Evolutionary conservation across 2,329 filamentous ascomycete genomes (phyloP).

Genomic region (Fonsecaea pedrosoi): DNA sequence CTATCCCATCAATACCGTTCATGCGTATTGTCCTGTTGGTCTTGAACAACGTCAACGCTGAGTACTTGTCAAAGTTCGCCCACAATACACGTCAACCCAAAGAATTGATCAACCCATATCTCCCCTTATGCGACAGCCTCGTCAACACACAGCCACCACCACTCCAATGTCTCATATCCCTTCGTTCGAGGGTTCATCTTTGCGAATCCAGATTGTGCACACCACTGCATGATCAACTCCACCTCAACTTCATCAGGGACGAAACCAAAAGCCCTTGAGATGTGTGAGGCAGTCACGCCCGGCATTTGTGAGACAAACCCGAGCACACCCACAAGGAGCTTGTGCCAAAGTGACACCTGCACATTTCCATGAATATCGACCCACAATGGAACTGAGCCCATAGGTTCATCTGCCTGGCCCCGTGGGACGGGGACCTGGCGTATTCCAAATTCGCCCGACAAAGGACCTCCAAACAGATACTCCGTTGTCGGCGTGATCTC

Average conservation of each 20-base stretch:
- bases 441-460: slow-evolving; percentile 33
- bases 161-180: slow-evolving; percentile 47
- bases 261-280: slow-evolving; percentile 41
- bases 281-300: slow-evolving; percentile 46
- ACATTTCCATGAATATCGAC: slow-evolving; percentile 55
- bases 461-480: slow-evolving; percentile 52
- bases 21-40: not conserved
- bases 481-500: slow-evolving; percentile 46
- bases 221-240: slow-evolving; percentile 30
- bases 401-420: slow-evolving; percentile 34
- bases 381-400: slow-evolving; percentile 54
- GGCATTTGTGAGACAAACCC: slow-evolving; percentile 52
- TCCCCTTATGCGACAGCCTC: not conserved
- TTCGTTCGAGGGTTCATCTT: slow-evolving; percentile 23
- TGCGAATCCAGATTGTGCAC: slow-evolving; percentile 30
- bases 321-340: slow-evolving; percentile 50
- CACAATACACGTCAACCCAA: not conserved
- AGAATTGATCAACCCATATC: not conserved
- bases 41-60: not conserved
- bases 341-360: slow-evolving; percentile 50
- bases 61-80: not conserved
- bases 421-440: slow-evolving; percentile 42
- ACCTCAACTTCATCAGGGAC: slow-evolving; percentile 27
- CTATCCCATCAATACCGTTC: not conserved
- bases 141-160: slow-evolving; percentile 51